These are phyloP conservation scores for Phytophthora pinifolia DNA, from an alignment of 352 stramenopile genomes.

Conservation along the genomic window DNA sequence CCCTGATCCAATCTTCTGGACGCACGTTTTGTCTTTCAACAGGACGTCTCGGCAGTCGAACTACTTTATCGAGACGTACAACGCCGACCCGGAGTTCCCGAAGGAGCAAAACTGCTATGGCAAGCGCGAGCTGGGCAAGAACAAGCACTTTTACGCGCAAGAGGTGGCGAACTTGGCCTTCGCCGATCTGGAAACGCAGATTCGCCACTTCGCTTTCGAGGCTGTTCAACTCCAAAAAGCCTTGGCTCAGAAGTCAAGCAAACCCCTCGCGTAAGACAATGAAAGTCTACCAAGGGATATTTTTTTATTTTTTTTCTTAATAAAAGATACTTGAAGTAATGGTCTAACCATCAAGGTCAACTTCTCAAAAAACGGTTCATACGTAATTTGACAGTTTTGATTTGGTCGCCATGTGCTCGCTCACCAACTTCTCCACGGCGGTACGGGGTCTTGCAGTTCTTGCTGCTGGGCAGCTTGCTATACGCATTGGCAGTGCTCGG, in stretches of 20 bases:
- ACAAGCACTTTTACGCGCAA: slow-evolving; percentile 18
- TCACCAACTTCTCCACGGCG: slow-evolving; percentile 1
- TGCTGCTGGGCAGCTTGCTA: slow-evolving; percentile 15
- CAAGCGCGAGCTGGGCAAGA: slow-evolving; percentile 22
- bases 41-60: slow-evolving; percentile 23
- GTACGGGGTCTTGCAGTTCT: slow-evolving; percentile 3
- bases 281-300: no score
- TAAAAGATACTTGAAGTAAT: no score
- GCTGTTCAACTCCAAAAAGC: background rate
- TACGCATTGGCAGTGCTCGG: slow-evolving; percentile 10
- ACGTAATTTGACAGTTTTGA: no score
- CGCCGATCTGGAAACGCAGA: slow-evolving; percentile 9
- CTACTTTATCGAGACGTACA: slow-evolving; percentile 48
- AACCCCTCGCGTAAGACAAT: no score
- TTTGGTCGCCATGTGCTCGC: background rate
- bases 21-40: slow-evolving; percentile 49
- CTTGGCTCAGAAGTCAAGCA: no score
- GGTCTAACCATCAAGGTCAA: no score
- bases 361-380: no score
- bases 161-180: slow-evolving; percentile 11
- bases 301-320: no score
- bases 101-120: slow-evolving; percentile 48
- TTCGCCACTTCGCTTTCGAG: slow-evolving; percentile 21
- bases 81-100: slow-evolving; percentile 28
- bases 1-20: slow-evolving; percentile 45